Base-by-base conservation (phyloP, 2,329 filamentous ascomycete genomes). In the Corynespora cassiicola region DNA sequence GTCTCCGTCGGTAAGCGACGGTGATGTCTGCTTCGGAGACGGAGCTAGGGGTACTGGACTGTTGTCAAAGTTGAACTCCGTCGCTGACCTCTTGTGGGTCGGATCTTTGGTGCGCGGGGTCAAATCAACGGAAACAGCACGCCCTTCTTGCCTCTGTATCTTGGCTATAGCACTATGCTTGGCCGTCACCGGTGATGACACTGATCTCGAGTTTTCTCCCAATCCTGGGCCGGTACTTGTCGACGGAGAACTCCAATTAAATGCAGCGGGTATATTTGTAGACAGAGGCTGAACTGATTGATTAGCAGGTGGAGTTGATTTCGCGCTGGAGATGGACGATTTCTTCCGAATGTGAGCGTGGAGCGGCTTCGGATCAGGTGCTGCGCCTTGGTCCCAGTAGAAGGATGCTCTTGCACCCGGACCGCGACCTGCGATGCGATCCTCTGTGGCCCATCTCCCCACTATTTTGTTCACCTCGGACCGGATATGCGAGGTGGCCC, bases 401-500 rank as follows among this genome's bases (percentile, higher is more conserved):
- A 71, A 71, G 3, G 57, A 63, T 1, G 62, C 65, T 19, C 59
- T 54, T 21, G 57, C 58, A 6, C 56, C 57, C 11, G 58, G 58
- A 23, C 65, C 65, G 20, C 59, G 61, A 9, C 66, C 68, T 19
- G 65, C 57, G 14, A 68, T 58, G 7, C 65, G 61, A 42, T 70
- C 68, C 37, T 71, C 66, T 1, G 56, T 58, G 10, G 58, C 57
- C 68, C 67, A 71, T 41, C 64, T 47, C 2, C 36, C 46, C 11
- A 70, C 61, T 15, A 60, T 58, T 21, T 69, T 68, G 27, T 56
- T 63, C 6, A 60, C 58, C n/a, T 70, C 65, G 14, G 39, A 21
- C 23, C 61, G 52, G 4, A 69, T 52, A 1, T 56, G 31, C 4
- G 68, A 71, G 14, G 50, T 60, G 12, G 47, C 47, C 67, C 66